These are phyloP conservation scores for Teratosphaeria viscida DNA, from an alignment of 2,329 filamentous ascomycete genomes.

Conservation along the genomic window DNA sequence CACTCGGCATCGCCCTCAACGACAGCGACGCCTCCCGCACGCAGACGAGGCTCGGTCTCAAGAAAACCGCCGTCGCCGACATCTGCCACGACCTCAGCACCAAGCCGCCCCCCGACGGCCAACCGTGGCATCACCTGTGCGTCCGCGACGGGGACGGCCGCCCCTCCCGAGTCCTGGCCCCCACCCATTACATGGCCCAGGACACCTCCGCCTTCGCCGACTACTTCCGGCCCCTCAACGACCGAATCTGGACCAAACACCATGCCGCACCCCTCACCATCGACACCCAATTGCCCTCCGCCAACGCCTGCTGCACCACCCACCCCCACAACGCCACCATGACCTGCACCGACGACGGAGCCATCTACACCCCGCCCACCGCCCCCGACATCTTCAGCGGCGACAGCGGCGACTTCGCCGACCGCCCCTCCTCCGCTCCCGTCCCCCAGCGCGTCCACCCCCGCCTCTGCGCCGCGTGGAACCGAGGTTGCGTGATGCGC, in stretches of 20 bases:
- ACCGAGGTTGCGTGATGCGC: conserved; percentile 58
- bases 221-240: conserved; percentile 44
- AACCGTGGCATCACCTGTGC: conserved; percentile 53
- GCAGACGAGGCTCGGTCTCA: conserved; percentile 48
- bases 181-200: conserved; percentile 32
- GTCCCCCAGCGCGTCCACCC: conserved; percentile 53
- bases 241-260: conserved; percentile 43
- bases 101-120: conserved; percentile 46
- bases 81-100: conserved; percentile 45
- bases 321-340: conserved; percentile 9
- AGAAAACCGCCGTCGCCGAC: conserved; percentile 43
- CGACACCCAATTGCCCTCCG: conserved; percentile 53
- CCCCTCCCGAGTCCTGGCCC: conserved; percentile 31
- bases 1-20: conserved; percentile 42
- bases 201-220: conserved; percentile 35
- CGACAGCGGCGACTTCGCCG: conserved; percentile 51
- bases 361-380: conserved; percentile 46
- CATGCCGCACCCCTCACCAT: conserved; percentile 39
- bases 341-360: conserved; percentile 31
- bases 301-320: conserved; percentile 44
- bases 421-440: conserved; percentile 29
- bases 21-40: conserved; percentile 28
- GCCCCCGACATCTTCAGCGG: conserved; percentile 58
- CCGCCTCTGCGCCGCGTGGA: conserved; percentile 63
- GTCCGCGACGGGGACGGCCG: conserved; percentile 29